These are phyloP conservation scores for Pichia sp. DNA, from an alignment of 1,139 yeast species.

Conservation along the genomic window DNA sequence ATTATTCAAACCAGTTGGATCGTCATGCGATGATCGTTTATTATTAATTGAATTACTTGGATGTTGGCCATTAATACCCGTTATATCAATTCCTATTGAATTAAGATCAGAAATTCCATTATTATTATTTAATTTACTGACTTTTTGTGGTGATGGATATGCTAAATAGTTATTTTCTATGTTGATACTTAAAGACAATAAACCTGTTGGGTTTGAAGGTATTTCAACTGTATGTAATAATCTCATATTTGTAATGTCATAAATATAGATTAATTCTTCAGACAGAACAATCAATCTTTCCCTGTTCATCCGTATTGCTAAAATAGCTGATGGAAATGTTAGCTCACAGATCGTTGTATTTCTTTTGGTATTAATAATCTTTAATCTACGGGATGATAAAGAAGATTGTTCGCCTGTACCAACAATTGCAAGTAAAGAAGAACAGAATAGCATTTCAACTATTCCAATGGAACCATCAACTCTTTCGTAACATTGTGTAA, in stretches of 20 bases:
- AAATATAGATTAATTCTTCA: constrained; percentile 61
- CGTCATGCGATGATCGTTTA: constrained; percentile 2
- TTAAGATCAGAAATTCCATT: constrained; percentile 16
- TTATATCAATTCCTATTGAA: constrained; percentile 3
- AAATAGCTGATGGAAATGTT: constrained; percentile 56
- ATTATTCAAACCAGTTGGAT: constrained; percentile 1
- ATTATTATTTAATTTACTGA: constrained; percentile 9
- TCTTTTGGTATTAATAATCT: constrained; percentile 62
- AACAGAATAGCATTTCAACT: constrained; percentile 63
- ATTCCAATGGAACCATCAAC: constrained; percentile 32
- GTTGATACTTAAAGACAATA: constrained; percentile 57
- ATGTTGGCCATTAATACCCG: constrained; percentile 11
- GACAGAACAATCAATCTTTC: constrained; percentile 57
- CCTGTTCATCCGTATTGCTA: constrained; percentile 59
- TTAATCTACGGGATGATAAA: constrained; percentile 42
- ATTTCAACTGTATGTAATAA: constrained; percentile 57
- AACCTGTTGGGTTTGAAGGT: constrained; percentile 33
- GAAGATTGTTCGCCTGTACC: constrained; percentile 42
- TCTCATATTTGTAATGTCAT: constrained; percentile 68
- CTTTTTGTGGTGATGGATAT: constrained; percentile 76
- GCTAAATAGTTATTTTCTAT: constrained; percentile 64
- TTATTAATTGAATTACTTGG: background rate
- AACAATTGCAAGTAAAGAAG: constrained; percentile 61
- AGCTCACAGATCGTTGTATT: constrained; percentile 64
- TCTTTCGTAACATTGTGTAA: constrained; percentile 47